Conservation (phyloP, 2,329 filamentous ascomycete species). For the Diaporthe ilicicola region DNA sequence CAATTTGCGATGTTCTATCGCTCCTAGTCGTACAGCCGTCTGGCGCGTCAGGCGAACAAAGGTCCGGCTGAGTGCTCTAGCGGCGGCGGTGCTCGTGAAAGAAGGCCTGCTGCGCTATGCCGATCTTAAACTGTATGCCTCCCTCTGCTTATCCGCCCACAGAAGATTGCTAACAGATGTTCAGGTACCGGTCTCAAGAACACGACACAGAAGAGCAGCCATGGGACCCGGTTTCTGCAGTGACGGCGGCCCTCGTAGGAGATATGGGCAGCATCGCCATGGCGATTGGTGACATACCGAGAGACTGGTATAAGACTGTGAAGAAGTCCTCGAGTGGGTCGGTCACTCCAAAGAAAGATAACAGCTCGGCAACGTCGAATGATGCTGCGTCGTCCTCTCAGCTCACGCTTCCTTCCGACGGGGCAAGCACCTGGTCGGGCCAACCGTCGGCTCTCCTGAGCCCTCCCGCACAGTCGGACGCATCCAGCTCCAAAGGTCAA, state of each 20-base stretch:
- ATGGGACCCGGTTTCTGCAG: constrained; percentile 80
- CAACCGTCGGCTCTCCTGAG: constrained; percentile 11
- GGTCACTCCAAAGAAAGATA: constrained; percentile 18
- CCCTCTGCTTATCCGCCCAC: not conserved
- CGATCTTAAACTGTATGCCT: constrained; percentile 74
- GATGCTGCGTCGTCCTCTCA: constrained; percentile 22
- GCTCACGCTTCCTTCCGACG: constrained; percentile 26
- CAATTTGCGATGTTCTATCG: constrained; percentile 73
- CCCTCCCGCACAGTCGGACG: not conserved
- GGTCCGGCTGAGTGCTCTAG: constrained; percentile 74
- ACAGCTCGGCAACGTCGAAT: constrained; percentile 8
- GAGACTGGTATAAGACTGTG: constrained; percentile 59
- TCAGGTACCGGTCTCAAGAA: constrained; percentile 63
- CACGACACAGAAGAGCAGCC: constrained; percentile 83
- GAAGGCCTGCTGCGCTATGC: constrained; percentile 71
- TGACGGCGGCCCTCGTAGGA: constrained; percentile 79
- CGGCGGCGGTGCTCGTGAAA: constrained; percentile 73
- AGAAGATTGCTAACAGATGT: constrained; percentile 28
- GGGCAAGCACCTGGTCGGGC: constrained; percentile 11
- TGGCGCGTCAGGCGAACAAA: constrained; percentile 78
- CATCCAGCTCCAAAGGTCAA: constrained; percentile 14
- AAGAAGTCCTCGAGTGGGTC: constrained; percentile 29
- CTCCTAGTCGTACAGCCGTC: constrained; percentile 73
- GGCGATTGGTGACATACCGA: constrained; percentile 79
- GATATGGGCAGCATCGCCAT: constrained; percentile 84